Conservation (phyloP, 805 yeast genomes). For the Lachancea quebecensis region DNA sequence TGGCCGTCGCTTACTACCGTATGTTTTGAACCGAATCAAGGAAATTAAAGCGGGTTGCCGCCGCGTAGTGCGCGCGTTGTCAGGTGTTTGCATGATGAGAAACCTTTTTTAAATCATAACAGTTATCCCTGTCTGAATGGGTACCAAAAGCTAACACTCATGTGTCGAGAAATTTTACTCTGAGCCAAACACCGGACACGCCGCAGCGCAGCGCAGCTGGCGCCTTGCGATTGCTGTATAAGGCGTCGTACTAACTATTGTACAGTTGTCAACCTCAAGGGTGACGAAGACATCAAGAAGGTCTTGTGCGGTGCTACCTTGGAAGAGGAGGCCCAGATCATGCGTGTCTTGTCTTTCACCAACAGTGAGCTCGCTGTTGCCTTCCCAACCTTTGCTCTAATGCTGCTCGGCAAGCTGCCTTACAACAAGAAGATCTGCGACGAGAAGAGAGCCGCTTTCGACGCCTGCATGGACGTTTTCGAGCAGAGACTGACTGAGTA, state of each 20-base stretch:
- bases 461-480: slow-evolving; percentile 35
- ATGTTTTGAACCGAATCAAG: slow-evolving; percentile 10
- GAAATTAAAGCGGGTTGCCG: neutral
- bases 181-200: slow-evolving; percentile 13
- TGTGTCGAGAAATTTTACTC: slow-evolving; percentile 29
- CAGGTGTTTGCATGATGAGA: slow-evolving; percentile 26
- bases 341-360: slow-evolving; percentile 71
- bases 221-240: neutral
- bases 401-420: slow-evolving; percentile 55
- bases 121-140: slow-evolving; percentile 38
- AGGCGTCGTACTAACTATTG: slow-evolving; percentile 7
- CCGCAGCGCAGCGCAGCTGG: neutral
- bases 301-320: slow-evolving; percentile 57
- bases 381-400: slow-evolving; percentile 44
- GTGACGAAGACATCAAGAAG: slow-evolving; percentile 32
- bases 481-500: slow-evolving; percentile 54
- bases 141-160: slow-evolving; percentile 26
- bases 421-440: slow-evolving; percentile 74
- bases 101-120: slow-evolving; percentile 20
- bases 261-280: slow-evolving; percentile 23
- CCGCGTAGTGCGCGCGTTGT: neutral
- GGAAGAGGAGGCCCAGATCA: slow-evolving; percentile 51
- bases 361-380: slow-evolving; percentile 56
- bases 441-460: slow-evolving; percentile 35
- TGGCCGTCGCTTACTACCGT: slow-evolving; percentile 54